A percentile compares a stretch with the other conserved stretches of the same genome.
Evolutionary conservation across 2,329 filamentous ascomycete species (phyloP).

Genomic region (Ambrosiella beaveri): DNA sequence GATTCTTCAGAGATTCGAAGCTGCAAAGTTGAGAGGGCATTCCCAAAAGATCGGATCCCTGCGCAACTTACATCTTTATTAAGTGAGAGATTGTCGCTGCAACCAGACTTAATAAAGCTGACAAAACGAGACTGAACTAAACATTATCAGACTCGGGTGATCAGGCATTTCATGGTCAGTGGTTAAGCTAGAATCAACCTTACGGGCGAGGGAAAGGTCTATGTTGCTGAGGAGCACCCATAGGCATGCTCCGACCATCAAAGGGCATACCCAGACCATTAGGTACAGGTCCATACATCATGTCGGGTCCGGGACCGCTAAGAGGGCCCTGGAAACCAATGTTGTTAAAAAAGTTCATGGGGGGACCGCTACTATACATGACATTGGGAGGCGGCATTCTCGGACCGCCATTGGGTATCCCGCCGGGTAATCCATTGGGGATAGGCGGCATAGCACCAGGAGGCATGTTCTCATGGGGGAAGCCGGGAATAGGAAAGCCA

Average conservation of each 20-base stretch:
- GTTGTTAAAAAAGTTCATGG: neutral
- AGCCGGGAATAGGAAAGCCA: constrained; percentile 16
- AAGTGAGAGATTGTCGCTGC: too few relatives aligned
- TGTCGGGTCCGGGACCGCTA: constrained; percentile 21
- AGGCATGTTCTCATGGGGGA: constrained; percentile 24
- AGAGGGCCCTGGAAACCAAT: constrained; percentile 33
- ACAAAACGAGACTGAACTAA: too few relatives aligned
- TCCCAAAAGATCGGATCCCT: too few relatives aligned
- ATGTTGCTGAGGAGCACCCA: constrained; percentile 18
- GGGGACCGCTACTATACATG: neutral
- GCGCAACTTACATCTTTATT: too few relatives aligned
- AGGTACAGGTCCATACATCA: neutral
- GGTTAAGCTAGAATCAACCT: neutral
- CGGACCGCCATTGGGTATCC: constrained; percentile 13
- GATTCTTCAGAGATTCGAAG: too few relatives aligned
- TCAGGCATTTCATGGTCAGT: too few relatives aligned
- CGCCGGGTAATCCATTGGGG: constrained; percentile 40
- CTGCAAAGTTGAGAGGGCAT: too few relatives aligned
- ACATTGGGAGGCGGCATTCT: constrained; percentile 18
- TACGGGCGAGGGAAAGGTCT: constrained; percentile 23
- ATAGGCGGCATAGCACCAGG: constrained; percentile 34
- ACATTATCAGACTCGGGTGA: too few relatives aligned
- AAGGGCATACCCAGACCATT: constrained; percentile 31
- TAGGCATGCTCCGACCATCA: constrained; percentile 37
- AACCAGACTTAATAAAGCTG: too few relatives aligned